Base-by-base conservation (phyloP, 306 rosid species). In the Styphnolobium japonicum region DNA sequence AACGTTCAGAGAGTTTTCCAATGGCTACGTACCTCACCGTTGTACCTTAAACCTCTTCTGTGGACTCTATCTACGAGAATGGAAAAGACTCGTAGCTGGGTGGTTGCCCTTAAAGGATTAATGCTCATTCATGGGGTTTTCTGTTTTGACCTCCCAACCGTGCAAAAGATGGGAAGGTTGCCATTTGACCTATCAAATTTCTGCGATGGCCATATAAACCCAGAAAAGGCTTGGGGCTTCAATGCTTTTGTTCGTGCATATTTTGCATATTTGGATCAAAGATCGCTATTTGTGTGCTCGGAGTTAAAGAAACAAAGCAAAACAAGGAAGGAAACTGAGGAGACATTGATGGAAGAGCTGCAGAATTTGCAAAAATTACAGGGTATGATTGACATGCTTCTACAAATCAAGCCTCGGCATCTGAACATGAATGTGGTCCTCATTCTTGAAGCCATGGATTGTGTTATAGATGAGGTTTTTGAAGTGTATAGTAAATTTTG, bases 391-490 rank as follows among this genome's bases (percentile, higher is more conserved):
- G 96, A 92, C 23, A 46, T 80, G 66, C 80, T 94, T 43, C 67
- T 94, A 2, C 83, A 88, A 62, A 75, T 94, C 42, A 87, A 72
- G 49, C 96, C 98, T 0, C 56, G 11, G 16, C 40, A 72, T 7
- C 33, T 6, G 2, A 15, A 39, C 6, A 87, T 84, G 88, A 81
- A 71, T 9, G 86, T 33, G 2, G 81, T 52, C 1, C 82, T 92
- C 3, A 48, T 94, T n/a, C 75, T 86, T 12, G 97, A 94, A 57
- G 98, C 98, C 2, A 92, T 94, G 98, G 93, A 86, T 14, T 88
- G 92, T 56, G 72, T 90, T 2, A 21, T 88, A 3, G 86, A 89
- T 0, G 97, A 94, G 82, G 49, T 88, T 7, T 73, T 80, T 10
- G 90, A 94, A 33, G 62, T 92, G 10, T 88, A 92, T 64, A 75